phyloP scores from a whole-genome alignment of 2,329 filamentous ascomycete species.

The Fonsecaea monophora region DNA sequence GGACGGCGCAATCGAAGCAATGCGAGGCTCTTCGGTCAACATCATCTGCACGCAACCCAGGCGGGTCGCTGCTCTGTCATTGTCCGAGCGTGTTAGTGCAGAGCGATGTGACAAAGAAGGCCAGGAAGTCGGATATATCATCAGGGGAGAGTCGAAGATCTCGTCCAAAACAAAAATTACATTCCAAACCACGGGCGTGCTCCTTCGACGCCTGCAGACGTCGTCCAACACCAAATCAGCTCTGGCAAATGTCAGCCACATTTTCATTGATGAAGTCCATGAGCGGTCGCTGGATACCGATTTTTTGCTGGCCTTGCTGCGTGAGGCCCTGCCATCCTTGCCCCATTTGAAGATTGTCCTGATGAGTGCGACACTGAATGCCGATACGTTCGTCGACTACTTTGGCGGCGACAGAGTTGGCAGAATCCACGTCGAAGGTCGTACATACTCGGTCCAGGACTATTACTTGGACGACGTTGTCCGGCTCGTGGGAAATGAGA shows the following conservation, averaged over 20 bases:
- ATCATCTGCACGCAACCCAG: conserved; percentile 96
- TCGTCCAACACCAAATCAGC: conserved; percentile 64
- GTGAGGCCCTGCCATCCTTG: conserved; percentile 76
- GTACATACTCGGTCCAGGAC: conserved; percentile 89
- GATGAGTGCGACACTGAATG: conserved; percentile 96
- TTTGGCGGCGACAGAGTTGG: conserved; percentile 79
- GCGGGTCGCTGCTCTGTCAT: conserved; percentile 88
- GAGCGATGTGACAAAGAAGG: conserved; percentile 84
- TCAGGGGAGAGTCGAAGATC: conserved; percentile 85
- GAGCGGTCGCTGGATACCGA: conserved; percentile 94
- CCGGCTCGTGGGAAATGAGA: conserved; percentile 66
- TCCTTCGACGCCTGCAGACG: conserved; percentile 81
- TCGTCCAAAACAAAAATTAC: conserved; percentile 83
- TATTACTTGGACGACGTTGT: conserved; percentile 89
- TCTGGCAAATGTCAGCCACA: conserved; percentile 87
- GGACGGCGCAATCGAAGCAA: conserved; percentile 81
- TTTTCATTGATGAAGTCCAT: conserved; percentile 96
- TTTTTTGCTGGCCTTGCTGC: conserved; percentile 85
- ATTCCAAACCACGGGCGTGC: conserved; percentile 93
- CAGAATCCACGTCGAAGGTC: conserved; percentile 82
- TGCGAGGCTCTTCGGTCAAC: conserved; percentile 78
- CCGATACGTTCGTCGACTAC: conserved; percentile 81
- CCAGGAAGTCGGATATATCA: conserved; percentile 87
- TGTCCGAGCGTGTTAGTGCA: conserved; percentile 93
- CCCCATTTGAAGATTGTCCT: conserved; percentile 87